Evolutionary conservation across 345 rosid species (phyloP).

Genomic region (Eutrema japonicum): DNA sequence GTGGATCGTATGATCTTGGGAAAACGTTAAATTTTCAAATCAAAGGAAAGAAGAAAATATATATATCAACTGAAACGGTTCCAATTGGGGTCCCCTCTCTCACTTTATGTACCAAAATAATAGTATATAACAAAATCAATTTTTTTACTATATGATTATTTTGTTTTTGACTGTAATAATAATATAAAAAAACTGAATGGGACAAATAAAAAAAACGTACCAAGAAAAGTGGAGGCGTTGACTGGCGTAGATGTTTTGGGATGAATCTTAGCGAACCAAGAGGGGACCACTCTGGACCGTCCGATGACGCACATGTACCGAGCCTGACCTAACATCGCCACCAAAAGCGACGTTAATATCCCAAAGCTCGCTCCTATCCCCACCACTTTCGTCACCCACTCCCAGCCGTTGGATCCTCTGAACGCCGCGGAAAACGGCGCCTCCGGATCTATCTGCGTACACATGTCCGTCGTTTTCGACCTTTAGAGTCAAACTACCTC

Average conservation of each 20-base stretch:
- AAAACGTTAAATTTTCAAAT: slow-evolving; percentile 36
- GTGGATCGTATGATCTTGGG: slow-evolving; percentile 39
- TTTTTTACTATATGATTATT: slow-evolving; percentile 4
- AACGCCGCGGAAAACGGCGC: slow-evolving; percentile 89
- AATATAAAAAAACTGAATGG: not conserved
- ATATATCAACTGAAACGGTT: slow-evolving; percentile 37
- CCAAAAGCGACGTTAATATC: slow-evolving; percentile 86
- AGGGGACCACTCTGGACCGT: slow-evolving; percentile 85
- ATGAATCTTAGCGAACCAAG: slow-evolving; percentile 89
- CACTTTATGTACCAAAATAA: slow-evolving; percentile 27
- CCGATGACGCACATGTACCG: slow-evolving; percentile 99
- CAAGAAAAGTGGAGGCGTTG: slow-evolving; percentile 93
- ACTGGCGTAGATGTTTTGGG: slow-evolving; percentile 81
- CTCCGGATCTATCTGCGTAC: slow-evolving; percentile 71
- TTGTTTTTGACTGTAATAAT: slow-evolving; percentile 8
- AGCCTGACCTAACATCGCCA: slow-evolving; percentile 96
- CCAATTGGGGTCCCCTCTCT: slow-evolving; percentile 27
- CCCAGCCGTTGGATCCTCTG: slow-evolving; percentile 63
- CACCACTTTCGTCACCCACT: slow-evolving; percentile 84
- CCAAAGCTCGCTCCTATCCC: slow-evolving; percentile 97
- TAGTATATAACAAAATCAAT: not conserved
- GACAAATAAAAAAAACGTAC: slow-evolving; percentile 49
- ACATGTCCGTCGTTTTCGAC: slow-evolving; percentile 25
- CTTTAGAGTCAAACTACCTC: not conserved
- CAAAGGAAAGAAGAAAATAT: not conserved